phyloP scores from a whole-genome alignment of 75 land plant genomes.

The Pinus taeda region DNA sequence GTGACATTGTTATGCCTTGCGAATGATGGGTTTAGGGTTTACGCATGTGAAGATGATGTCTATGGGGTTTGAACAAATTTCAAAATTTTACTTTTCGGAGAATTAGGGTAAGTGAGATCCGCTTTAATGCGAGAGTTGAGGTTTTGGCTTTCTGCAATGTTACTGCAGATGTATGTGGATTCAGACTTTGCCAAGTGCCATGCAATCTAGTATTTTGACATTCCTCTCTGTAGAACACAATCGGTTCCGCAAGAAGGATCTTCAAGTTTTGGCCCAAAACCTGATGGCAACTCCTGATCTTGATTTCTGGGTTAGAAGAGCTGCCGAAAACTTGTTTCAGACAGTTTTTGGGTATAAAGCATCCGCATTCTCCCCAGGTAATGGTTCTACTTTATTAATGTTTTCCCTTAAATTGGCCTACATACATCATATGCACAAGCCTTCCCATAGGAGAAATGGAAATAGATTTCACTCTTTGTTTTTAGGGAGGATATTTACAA shows the following conservation, averaged over 20 bases:
- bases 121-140: not conserved
- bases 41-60: too few relatives aligned
- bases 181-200: conserved; percentile 53
- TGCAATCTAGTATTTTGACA: conserved; percentile 63
- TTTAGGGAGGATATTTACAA: not conserved
- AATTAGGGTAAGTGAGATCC: not conserved
- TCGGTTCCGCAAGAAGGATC: conserved; percentile 31
- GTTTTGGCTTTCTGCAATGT: conserved; percentile 4
- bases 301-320: conserved; percentile 73
- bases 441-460: not conserved
- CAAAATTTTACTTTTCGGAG: not conserved
- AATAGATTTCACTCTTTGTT: not conserved
- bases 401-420: not conserved
- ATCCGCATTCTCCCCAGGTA: not conserved
- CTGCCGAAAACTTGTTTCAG: conserved; percentile 46
- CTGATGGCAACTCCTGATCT: conserved; percentile 12
- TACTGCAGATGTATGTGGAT: conserved; percentile 59
- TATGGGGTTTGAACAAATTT: not conserved
- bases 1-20: too few relatives aligned
- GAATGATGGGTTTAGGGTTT: too few relatives aligned
- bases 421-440: not conserved
- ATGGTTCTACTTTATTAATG: not conserved
- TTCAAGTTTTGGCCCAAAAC: conserved; percentile 39
- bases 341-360: not conserved
- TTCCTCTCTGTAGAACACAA: conserved; percentile 40